Evolutionary conservation across 2,329 filamentous ascomycete species (phyloP), one percentile per base, ranked within the genome.

Genomic region (Dactylellina leptospora): DNA sequence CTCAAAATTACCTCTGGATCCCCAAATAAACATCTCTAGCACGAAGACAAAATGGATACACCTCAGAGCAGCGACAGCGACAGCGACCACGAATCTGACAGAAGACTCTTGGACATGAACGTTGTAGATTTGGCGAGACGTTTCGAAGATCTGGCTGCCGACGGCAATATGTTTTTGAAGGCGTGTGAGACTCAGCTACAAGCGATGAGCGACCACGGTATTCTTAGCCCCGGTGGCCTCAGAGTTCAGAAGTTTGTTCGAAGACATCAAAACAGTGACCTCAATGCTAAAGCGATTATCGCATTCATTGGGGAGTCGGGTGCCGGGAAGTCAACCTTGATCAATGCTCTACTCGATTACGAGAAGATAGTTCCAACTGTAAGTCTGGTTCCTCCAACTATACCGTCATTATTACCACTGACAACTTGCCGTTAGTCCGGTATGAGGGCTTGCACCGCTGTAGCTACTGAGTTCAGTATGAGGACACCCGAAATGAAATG

Each of bases 301-400:
- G 64, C 64, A 3, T 70, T 70, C 25, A 70, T 62, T 36, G 64
- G 64, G 2, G 64, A 70, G 20, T 70, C 64, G 33, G 64, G 64
- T 3, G 64, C 56, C 1, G 64, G 64, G 4, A 70, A 70, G n/a
- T 70, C 64, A 3, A 70, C 64, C 1, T 16, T 70, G 1, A 22
- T 70, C 5, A 70, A 70, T 20, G 64, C 64, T 1, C 13, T 70
- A 4, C 64, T 70, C 11, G 56, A 70, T n/a, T 48, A 54, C 9
- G 64, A 70, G 25, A 62, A 61, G 33, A 61, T 70, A 2, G 64
- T 70, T 13, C 56, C 64, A 44, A 70, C 64, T 2, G 64, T 62
- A 47, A 51, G 53, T 36, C 48, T 5, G 11, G 11, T 33, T 6
- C 28, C 28, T 6, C 28, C 28, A 42, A 9, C 8, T 42, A 42